Percentiles rank a stretch among this genome's conserved stretches.
Evolutionary conservation across 192 early-diverging fungal genomes (phyloP).

Genomic region (Backusella morwellensis): DNA sequence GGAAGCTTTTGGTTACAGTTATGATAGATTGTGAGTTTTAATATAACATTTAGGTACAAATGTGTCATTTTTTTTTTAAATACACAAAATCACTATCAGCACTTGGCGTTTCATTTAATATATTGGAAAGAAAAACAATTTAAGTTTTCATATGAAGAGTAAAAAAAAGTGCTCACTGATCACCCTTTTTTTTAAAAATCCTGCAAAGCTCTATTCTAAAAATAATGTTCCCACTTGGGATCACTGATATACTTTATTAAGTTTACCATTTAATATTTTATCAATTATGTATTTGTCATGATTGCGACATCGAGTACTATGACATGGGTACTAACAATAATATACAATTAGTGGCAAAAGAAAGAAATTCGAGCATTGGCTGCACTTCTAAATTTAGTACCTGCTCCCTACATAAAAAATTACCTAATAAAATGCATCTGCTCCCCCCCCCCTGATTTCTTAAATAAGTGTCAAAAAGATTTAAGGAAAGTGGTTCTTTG

Average conservation of each 20-base stretch:
- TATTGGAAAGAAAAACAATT: too few species aligned
- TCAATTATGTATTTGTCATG: neutral
- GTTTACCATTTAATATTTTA: neutral
- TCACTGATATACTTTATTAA: neutral
- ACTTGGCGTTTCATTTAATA: neutral
- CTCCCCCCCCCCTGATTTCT: too few species aligned
- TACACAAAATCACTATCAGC: neutral
- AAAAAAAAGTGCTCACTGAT: neutral
- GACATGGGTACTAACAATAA: neutral
- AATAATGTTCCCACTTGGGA: neutral
- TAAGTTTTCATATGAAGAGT: neutral
- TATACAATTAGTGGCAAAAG: neutral
- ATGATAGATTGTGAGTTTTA: too few species aligned
- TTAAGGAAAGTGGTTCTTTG: too few species aligned
- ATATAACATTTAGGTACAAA: too few species aligned
- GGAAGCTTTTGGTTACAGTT: neutral
- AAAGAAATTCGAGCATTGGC: neutral
- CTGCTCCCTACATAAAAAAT: neutral
- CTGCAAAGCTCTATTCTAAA: neutral
- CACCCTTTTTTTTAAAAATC: neutral
- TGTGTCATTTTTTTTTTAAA: too few species aligned
- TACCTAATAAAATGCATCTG: too few species aligned
- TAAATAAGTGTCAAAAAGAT: too few species aligned
- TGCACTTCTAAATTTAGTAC: neutral
- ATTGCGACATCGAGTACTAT: neutral